Conservation (phyloP, 73 alveolate species). For the Paramecium biaurelia region DNA sequence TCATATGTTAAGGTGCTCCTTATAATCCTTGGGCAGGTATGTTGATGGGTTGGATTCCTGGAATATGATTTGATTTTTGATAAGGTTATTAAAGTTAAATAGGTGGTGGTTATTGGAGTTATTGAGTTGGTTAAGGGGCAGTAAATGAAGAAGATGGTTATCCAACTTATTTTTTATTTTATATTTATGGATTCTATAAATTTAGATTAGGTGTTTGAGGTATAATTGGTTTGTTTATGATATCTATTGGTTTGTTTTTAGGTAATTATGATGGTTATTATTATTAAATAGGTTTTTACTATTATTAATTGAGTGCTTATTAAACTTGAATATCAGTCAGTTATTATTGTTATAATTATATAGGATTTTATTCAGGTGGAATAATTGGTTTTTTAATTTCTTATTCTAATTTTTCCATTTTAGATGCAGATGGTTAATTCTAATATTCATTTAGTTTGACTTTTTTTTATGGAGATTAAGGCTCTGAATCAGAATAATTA, state of each 20-base stretch:
- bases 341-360: too few relatives aligned
- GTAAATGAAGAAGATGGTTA: neutral
- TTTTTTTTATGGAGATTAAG: neutral
- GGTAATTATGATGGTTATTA: neutral
- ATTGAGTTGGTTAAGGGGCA: neutral
- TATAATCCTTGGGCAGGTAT: neutral
- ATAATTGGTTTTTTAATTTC: neutral
- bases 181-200: neutral
- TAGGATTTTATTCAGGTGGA: neutral
- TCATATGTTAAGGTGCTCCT: neutral
- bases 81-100: neutral
- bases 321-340: neutral
- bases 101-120: neutral
- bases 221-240: neutral
- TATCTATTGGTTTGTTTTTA: neutral
- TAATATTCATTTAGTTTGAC: neutral
- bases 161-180: neutral
- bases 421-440: neutral
- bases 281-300: neutral
- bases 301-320: neutral
- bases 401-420: too few relatives aligned
- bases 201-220: neutral
- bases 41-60: neutral
- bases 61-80: neutral
- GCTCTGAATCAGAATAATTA: slow-evolving; percentile 24